Evolutionary conservation across 2,329 filamentous ascomycete genomes (phyloP), one percentile per base, ranked within the genome.

Genomic region (Amylocarpus encephaloides): DNA sequence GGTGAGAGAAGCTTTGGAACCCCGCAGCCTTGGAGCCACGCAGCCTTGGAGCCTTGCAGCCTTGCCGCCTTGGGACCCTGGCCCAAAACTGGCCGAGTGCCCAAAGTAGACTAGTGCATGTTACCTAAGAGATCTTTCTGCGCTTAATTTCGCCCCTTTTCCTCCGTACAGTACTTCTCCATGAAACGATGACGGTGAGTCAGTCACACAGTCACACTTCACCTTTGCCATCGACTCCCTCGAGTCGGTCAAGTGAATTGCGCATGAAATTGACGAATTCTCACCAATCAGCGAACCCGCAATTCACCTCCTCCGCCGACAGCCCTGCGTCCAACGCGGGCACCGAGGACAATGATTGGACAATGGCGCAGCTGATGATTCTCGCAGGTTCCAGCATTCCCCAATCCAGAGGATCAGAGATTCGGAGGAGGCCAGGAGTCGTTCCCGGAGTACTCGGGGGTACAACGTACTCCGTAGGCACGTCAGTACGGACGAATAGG

Each of bases 211-310:
- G n/a, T n/a, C n/a, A n/a, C n/a, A n/a, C 33, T 32, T 15, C 15
- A 12, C 11, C 30, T 48, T 38, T 48, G 46, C 46, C 46, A 34
- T 48, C 38, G 36, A 48, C 26, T 48, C 46, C 46, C 22, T 48
- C 38, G 36, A 48, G 38, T 48, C 46, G 46, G 46, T 42, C 45
- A 33, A 30, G 12, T 6, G 15, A 26, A 22, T 26, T 22, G n/a
- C 19, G 18, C 40, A 43, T 22, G 16, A 34, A 49, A 49, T 49
- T 49, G 47, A 26, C 33, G 18, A 34, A 19, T 34, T 45, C 47
- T 49, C 38, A 49, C 47, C 47, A 44, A 49, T 36, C 35, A 29
- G 7, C 15, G 22, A 32, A 12, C n/a, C 19, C 39, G 11, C 29
- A 2, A 29, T 32, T 22, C 35, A 15, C 5, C 11, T 34, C 38